Conservation (phyloP, 257 asterid species). For the Solanum etuberosum region DNA sequence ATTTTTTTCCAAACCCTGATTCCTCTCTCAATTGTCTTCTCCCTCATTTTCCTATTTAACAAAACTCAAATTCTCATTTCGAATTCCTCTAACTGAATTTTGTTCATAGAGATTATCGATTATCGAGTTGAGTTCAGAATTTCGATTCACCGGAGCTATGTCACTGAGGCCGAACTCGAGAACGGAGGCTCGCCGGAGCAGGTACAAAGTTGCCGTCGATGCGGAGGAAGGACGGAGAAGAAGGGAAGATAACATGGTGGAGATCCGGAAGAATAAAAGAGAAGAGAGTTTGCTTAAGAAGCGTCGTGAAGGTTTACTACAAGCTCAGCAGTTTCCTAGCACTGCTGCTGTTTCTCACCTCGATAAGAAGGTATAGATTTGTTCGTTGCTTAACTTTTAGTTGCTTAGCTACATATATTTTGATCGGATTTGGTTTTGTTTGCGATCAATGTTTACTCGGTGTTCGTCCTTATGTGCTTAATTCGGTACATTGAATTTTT, state of each 20-base stretch:
- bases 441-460: not conserved
- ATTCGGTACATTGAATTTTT: not conserved
- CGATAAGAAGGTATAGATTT: conserved; percentile 61
- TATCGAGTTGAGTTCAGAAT: not conserved
- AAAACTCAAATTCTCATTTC: not conserved
- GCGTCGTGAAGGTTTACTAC: conserved; percentile 75
- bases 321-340: conserved; percentile 46
- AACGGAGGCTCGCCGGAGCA: conserved; percentile 89
- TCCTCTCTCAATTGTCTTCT: not conserved
- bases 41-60: not conserved
- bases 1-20: not conserved
- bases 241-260: conserved; percentile 88
- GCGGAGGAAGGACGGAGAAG: conserved; percentile 92
- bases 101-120: not conserved
- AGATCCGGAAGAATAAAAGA: conserved; percentile 86
- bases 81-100: not conserved
- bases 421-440: not conserved
- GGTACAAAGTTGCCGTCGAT: conserved; percentile 96
- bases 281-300: conserved; percentile 84
- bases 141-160: conserved; percentile 36
- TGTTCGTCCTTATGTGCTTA: not conserved
- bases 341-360: conserved; percentile 40
- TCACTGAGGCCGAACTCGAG: conserved; percentile 81
- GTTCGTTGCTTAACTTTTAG: not conserved
- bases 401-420: not conserved